These are phyloP conservation scores for Brasenia schreberi DNA, from an alignment of 164 flowering plant species.

Conservation along the genomic window DNA sequence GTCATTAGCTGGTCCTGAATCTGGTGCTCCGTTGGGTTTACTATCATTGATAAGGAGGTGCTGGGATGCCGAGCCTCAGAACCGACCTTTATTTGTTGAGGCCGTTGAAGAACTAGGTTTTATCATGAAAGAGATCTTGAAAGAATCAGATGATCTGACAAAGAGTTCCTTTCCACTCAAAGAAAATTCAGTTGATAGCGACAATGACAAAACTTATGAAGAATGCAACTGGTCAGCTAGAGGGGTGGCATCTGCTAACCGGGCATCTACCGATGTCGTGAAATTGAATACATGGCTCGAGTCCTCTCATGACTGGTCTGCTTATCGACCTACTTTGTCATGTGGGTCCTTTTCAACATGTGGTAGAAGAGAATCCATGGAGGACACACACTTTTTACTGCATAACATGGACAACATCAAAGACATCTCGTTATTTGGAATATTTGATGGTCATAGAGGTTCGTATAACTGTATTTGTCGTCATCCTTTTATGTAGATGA, in stretches of 20 bases:
- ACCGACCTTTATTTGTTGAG: constrained; percentile 71
- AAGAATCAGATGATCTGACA: constrained; percentile 2
- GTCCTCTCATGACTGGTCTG: constrained; percentile 17
- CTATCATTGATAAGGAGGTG: constrained; percentile 58
- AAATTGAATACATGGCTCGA: constrained; percentile 19
- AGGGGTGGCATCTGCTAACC: constrained; percentile 37
- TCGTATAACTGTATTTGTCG: background rate
- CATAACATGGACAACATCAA: constrained; percentile 47
- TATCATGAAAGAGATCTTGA: constrained; percentile 19
- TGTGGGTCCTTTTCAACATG: constrained; percentile 89
- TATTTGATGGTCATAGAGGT: constrained; percentile 99
- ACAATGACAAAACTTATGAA: constrained; percentile 21
- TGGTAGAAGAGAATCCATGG: constrained; percentile 94
- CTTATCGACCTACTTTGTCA: constrained; percentile 52
- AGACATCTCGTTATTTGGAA: constrained; percentile 62
- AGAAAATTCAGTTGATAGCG: constrained; percentile 3
- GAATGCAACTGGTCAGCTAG: constrained; percentile 51
- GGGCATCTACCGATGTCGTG: constrained; percentile 13
- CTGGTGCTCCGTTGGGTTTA: constrained; percentile 40
- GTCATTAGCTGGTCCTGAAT: constrained; percentile 40
- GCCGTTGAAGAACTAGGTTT: constrained; percentile 43
- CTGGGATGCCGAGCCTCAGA: constrained; percentile 65
- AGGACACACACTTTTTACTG: constrained; percentile 78
- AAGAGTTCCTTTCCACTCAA: background rate
- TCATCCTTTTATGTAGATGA: background rate